Percentiles rank a stretch among this genome's conserved stretches.
Evolutionary conservation across 176 grass and related monocot genomes (phyloP).

Genomic region (Oryza australiensis): DNA sequence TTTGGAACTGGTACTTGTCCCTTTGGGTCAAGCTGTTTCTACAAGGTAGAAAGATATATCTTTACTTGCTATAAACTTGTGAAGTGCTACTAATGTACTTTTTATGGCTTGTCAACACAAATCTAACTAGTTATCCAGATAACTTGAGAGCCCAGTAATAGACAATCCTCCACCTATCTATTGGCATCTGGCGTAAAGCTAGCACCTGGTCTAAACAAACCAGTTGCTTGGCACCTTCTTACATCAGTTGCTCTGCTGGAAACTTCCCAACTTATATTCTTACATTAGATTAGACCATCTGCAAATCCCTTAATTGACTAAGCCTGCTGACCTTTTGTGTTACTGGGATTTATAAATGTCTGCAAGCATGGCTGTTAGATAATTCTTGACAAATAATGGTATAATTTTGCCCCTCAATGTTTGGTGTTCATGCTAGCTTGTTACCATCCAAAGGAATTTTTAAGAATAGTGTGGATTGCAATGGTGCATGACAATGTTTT

Average conservation of each 20-base stretch:
- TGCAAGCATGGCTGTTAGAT: background rate
- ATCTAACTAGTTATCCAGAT: background rate
- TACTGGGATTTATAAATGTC: background rate
- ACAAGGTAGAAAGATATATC: slow-evolving; percentile 47
- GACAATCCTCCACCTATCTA: background rate
- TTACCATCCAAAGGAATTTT: background rate
- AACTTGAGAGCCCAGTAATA: background rate
- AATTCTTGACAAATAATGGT: background rate
- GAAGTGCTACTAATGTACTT: slow-evolving; percentile 12
- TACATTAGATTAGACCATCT: background rate
- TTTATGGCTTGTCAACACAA: background rate
- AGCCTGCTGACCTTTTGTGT: background rate
- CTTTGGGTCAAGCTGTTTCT: slow-evolving; percentile 90
- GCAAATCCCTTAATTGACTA: background rate
- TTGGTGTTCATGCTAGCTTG: background rate
- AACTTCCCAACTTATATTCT: background rate
- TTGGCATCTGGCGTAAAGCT: background rate
- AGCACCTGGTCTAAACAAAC: background rate
- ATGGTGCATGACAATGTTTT: background rate
- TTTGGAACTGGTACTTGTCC: slow-evolving; percentile 89
- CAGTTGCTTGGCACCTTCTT: background rate
- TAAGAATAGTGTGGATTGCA: background rate
- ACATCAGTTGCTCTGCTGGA: background rate
- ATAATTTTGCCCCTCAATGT: background rate
- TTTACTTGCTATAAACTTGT: slow-evolving; percentile 23